Evolutionary conservation across 441 rosid genomes (phyloP), one percentile per base, ranked within the genome.

Genomic region (Theobroma grandiflorum): DNA sequence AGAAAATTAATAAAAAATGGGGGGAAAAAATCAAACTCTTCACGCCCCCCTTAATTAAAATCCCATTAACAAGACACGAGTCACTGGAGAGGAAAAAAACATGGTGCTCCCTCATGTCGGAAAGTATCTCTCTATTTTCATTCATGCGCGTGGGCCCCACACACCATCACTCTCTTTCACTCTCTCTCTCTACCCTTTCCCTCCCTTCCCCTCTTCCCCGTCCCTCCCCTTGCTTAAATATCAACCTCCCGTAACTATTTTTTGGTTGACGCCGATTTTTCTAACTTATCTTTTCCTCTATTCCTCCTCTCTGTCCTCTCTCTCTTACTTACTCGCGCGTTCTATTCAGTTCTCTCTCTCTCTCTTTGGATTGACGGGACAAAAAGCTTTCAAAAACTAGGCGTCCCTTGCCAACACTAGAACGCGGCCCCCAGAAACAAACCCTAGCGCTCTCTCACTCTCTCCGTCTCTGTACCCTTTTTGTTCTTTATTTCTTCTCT

Each of bases 61-160:
- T 8, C 47, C 22, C 63, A 53, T 40, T 77, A 38, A 55, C 42
- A n/a, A 71, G 20, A 7, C 59, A 64, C 8, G 18, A 14, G 49
- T 45, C 10, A 45, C 49, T 45, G 49, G 26, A 42, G 22, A 22
- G 31, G 62, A 33, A 50, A 37, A 75, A 77, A 80, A 85, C 85
- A 75, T 26, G 83, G 82, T 52, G 79, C 82, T 45, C 62, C 59
- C 33, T 4, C 68, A 26, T 77, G 85, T 77, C 85, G 83, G 86
- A 81, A 86, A 79, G 84, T 59, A 79, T 65, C 45, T 26, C 20
- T 55, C 59, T 65, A 47, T 47, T 52, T 67, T 67, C 57, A 64
- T 84, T 80, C 80, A 85, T 80, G 87, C 84, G 88, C 76, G 83
- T 85, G 88, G 90, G 79, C 0, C 81, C 90, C 80, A 70, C 50